Conservation (phyloP, 345 rosid genomes). For the Hirschfeldia incana region DNA sequence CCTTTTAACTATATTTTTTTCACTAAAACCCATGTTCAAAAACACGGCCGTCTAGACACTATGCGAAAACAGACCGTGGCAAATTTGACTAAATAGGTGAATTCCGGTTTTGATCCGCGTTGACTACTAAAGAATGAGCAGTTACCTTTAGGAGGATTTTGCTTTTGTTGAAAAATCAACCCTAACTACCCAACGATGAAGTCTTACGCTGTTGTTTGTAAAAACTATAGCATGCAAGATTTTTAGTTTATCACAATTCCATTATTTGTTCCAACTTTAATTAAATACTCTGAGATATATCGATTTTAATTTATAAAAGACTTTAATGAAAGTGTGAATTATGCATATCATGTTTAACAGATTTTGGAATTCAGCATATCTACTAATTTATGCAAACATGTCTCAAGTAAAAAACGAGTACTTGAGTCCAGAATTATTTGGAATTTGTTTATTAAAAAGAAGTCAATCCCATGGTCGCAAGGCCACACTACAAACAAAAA, state of each 20-base stretch:
- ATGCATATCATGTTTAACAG: not conserved
- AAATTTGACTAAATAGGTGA: too few relatives aligned
- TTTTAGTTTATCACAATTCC: not conserved
- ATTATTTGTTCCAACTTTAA: not conserved
- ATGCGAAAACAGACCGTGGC: too few relatives aligned
- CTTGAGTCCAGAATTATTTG: not conserved
- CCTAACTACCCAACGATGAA: too few relatives aligned
- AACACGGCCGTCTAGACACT: too few relatives aligned
- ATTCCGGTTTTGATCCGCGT: too few relatives aligned
- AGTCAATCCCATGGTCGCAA: conserved; percentile 11
- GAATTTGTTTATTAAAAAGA: not conserved
- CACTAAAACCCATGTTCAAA: too few relatives aligned
- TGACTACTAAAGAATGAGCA: too few relatives aligned
- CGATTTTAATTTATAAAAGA: not conserved
- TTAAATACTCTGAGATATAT: not conserved
- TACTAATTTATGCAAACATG: not conserved
- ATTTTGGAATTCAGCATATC: not conserved
- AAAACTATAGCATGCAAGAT: not conserved
- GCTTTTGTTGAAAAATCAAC: too few relatives aligned
- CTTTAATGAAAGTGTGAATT: not conserved
- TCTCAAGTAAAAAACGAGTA: not conserved
- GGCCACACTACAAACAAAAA: conserved; percentile 21
- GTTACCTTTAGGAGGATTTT: too few relatives aligned
- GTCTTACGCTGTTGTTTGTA: not conserved
- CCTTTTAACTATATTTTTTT: too few relatives aligned